phyloP scores from a whole-genome alignment of 495 filamentous ascomycete species.

The Hypoxylon rickii region DNA sequence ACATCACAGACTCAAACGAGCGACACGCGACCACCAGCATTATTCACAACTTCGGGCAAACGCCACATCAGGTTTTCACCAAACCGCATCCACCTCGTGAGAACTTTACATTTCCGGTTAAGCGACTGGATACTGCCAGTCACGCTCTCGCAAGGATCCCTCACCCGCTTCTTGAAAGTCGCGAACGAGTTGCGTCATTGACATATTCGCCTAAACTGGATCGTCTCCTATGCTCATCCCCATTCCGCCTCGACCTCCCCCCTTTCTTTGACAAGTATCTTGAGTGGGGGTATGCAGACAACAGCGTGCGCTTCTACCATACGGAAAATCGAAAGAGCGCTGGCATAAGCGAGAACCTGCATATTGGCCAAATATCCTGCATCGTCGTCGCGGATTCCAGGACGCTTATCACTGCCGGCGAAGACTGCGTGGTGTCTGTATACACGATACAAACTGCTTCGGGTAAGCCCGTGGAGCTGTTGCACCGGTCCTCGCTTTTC shows the following conservation, averaged over 20 bases:
- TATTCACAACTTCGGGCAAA: conserved; percentile 98
- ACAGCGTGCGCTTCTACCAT: conserved; percentile 85
- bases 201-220: conserved; percentile 80
- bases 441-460: conserved; percentile 65
- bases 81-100: conserved; percentile 77
- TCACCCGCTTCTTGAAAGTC: conserved; percentile 77
- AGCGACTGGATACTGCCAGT: conserved; percentile 76
- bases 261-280: conserved; percentile 87
- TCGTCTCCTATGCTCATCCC: conserved; percentile 79
- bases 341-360: conserved; percentile 90
- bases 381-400: conserved; percentile 85
- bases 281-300: conserved; percentile 96
- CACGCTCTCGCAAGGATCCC: conserved; percentile 80
- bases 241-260: conserved; percentile 83
- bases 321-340: conserved; percentile 70
- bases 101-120: conserved; percentile 60
- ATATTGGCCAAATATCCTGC: conserved; percentile 82
- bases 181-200: conserved; percentile 78
- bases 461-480: conserved; percentile 73
- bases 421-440: conserved; percentile 86
- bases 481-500: conserved; percentile 80
- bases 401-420: conserved; percentile 86
- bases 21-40: conserved; percentile 86
- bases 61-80: conserved; percentile 90
- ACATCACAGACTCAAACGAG: conserved; percentile 85